Base-by-base conservation (phyloP, 495 filamentous ascomycete genomes). In the Trichoderma virens region DNA sequence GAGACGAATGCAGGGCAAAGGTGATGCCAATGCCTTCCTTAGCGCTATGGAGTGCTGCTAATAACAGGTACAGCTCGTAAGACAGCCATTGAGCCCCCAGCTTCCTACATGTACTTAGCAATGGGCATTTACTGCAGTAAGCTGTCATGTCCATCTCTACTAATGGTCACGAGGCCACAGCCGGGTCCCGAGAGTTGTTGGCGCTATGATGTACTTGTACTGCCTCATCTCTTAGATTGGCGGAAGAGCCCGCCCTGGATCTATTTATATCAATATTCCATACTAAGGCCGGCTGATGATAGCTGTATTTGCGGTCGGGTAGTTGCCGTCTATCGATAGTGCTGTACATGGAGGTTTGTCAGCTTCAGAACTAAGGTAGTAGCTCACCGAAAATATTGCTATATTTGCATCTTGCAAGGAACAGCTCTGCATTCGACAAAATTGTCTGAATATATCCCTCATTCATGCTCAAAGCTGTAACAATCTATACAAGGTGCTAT, bases 1-100 rank as follows among this genome's bases (percentile, higher is more conserved):
- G 51, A 56, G 51, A 56, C 51, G 9, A 30, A 56, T 13, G 51
- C 51, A 56, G 51, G 27, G 51, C 51, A n/a, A 9, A 56, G 45
- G 23, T 7, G n/a, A 47, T 47, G 20, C n/a, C n/a, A n/a, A n/a
- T n/a, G n/a, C n/a, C n/a, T n/a, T n/a, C 45, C 9, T 41, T 11
- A 41, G 38, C 38, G 14, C 11, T 11, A 41, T 41, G 38, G 8
- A 41, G 38, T 18, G 14, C 11, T 41, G 8, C 38, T 11, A 11
- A 35, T 35, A 11, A 5, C 11, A 11, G 34, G 5, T 5, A 11
- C 5, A 18, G 38, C 38, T 41, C 38, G 38, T 41, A 11, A 18
- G 18, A 41, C 2, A 41, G 2, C 14, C 38, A 18, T 16, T 16
- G 18, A 16, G 3, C 13, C 38, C 38, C 32, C 32, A 35, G 32